Evolutionary conservation across 495 filamentous ascomycete genomes (phyloP), one percentile per base, ranked within the genome.

Genomic region (Penicillium maclennaniae): DNA sequence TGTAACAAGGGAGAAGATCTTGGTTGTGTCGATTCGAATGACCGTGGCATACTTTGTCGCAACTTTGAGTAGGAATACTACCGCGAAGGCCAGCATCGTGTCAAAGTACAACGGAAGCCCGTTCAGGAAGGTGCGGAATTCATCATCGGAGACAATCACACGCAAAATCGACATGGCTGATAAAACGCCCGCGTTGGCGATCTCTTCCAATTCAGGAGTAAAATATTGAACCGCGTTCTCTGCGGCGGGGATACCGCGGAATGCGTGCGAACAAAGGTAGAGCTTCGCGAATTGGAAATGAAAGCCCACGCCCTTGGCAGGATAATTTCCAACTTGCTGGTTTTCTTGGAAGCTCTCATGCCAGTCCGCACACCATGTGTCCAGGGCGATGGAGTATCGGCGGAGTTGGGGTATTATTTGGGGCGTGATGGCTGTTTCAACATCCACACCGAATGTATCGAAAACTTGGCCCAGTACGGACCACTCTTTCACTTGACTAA

Each of bases 401-500:
- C 65, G 60, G 4, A 73, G 48, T 17, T 69, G 60, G 16, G 59
- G 57, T 10, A 71, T 54, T 28, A 50, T 53, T 23, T 50, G 25
- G 2, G 50, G 45, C 15, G 57, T 43, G 45, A 72, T 51, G 3
- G 66, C 57, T 7, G 59, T 61, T 17, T 73, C 69, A 14, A 71
- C 66, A 45, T 71, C 69, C 8, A 68, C 63, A 6, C 71, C 70
- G 47, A 73, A 73, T 0, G 63, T 70, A 31, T 72, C 71, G 45
- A 68, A 73, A 0, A 73, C 61, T n/a, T 65, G 55, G 10, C 53
- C 56, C 7, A 56, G 23, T 6, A 72, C 52, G 9, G 60, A 65
- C 70, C 71, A 74, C 34, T 61, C 53, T 23, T 70, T 61, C 3
- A 73, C 67, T 41, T 74, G 69, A 20, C 65, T 72, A 14, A 74